A percentile compares a stretch with the other conserved stretches of the same genome.
phyloP scores from a whole-genome alignment of 1,284 basidiomycete species.

The Kwoniella shivajii region DNA sequence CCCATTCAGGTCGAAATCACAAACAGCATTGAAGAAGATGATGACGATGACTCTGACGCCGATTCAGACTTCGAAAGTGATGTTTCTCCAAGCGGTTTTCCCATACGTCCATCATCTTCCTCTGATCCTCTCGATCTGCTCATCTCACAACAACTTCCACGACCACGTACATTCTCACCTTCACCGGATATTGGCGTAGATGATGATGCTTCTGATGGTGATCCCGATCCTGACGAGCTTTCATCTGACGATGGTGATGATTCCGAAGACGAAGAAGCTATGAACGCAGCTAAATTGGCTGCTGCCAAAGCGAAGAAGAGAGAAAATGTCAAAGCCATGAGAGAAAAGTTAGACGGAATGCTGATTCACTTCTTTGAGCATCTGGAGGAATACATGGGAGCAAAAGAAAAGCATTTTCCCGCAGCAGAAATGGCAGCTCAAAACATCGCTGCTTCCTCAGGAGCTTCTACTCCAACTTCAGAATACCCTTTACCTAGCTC shows the following conservation, averaged over 20 bases:
- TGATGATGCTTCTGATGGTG: slow-evolving; percentile 62
- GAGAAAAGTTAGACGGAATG: slow-evolving; percentile 87
- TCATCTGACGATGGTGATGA: slow-evolving; percentile 57
- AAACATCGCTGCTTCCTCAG: slow-evolving; percentile 29
- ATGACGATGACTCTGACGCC: slow-evolving; percentile 60
- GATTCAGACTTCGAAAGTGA: slow-evolving; percentile 60
- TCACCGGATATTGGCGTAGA: slow-evolving; percentile 56
- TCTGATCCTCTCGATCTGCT: slow-evolving; percentile 81
- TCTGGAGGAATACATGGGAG: slow-evolving; percentile 54
- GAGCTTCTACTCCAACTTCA: slow-evolving; percentile 36
- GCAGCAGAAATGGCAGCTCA: slow-evolving; percentile 43
- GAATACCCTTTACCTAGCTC: slow-evolving; percentile 30
- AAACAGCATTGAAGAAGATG: slow-evolving; percentile 87
- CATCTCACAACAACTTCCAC: slow-evolving; percentile 63
- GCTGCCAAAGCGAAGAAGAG: slow-evolving; percentile 62
- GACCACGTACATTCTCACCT: slow-evolving; percentile 21
- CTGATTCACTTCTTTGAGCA: slow-evolving; percentile 82
- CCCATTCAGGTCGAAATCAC: slow-evolving; percentile 85
- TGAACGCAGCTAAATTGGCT: slow-evolving; percentile 52
- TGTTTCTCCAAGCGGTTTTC: slow-evolving; percentile 21
- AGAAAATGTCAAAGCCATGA: slow-evolving; percentile 76
- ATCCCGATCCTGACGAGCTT: slow-evolving; percentile 53
- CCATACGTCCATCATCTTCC: slow-evolving; percentile 5
- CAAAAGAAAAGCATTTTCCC: slow-evolving; percentile 16
- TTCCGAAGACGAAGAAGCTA: slow-evolving; percentile 62